These are phyloP conservation scores for Avena eriantha DNA, from an alignment of 176 grass and related monocot genomes.

Conservation along the genomic window DNA sequence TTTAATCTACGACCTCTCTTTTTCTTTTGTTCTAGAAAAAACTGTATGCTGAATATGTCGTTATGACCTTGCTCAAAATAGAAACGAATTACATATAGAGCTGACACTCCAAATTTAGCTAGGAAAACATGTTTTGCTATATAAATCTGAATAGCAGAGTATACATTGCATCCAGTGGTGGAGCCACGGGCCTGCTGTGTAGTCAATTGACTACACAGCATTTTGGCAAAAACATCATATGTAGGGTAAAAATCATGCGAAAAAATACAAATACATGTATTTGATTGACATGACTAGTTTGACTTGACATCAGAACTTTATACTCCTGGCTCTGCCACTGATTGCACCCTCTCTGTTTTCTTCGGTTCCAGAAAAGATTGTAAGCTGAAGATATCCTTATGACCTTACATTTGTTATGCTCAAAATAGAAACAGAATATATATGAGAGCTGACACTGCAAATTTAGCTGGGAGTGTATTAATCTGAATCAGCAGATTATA, in stretches of 20 bases:
- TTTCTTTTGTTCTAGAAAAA: background rate
- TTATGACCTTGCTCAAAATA: background rate
- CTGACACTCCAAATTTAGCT: background rate
- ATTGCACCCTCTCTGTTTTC: background rate
- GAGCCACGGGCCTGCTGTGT: too few relatives aligned
- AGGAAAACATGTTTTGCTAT: background rate
- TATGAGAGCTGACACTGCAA: slow-evolving; percentile 1
- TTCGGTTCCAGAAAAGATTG: background rate
- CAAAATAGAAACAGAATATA: background rate
- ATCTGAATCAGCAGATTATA: slow-evolving; percentile 32
- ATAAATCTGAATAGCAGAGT: slow-evolving; percentile 17
- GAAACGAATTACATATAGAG: background rate
- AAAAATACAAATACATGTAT: too few relatives aligned
- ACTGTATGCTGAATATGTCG: background rate
- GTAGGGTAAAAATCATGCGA: too few relatives aligned
- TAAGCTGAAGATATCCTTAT: slow-evolving; percentile 13
- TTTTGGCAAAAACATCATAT: too few relatives aligned
- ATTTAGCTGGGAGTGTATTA: background rate
- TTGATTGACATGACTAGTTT: too few relatives aligned
- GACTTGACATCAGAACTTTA: too few relatives aligned
- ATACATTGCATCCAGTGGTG: background rate
- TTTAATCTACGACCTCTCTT: slow-evolving; percentile 1
- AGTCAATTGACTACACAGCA: too few relatives aligned
- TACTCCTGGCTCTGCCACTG: too few relatives aligned
- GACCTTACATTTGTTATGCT: slow-evolving; percentile 20